Evolutionary conservation across 179 eudicot species (phyloP), one percentile per base, ranked within the genome.

Genomic region (Sideroxylon spinosum): DNA sequence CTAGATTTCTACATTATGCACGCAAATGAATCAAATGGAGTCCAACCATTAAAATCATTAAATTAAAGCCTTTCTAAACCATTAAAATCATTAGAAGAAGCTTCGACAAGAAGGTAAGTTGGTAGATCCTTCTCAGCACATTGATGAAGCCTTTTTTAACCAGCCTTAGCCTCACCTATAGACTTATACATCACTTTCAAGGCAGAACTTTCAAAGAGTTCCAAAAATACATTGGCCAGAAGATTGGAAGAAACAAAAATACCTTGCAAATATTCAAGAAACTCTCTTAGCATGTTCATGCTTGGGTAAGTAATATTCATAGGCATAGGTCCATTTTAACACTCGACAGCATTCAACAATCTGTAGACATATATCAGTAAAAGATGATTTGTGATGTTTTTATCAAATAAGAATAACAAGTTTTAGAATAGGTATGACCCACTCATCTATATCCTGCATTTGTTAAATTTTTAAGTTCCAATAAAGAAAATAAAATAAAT

Each of bases 91-190:
- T 86, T 82, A 61, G 86, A 88, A 64, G 88, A 87, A 49, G 84
- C 90, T 17, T 84, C 87, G 4, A 82, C 82, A 71, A 75, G 79
- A n/a, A 88, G 83, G 76, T 84, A 86, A 3, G 28, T 71, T 70
- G 86, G 86, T 20, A 88, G 83, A 70, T 88, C 90, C 81, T 88
- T 88, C 82, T 88, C 90, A 25, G 89, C 89, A 75, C 89, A 86
- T 52, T 81, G 89, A 80, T 86, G 89, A 53, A 86, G 87, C 50
- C 89, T 78, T 72, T 86, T 85, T 80, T 84, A 72, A 46, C 89
- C 89, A 79, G 89, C 82, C 71, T 86, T 87, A 17, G 90, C 90
- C 80, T 88, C 88, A 67, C 90, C 90, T 88, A n/a, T n/a, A n/a
- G n/a, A n/a, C n/a, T n/a, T n/a, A n/a, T n/a, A n/a, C n/a, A n/a